phyloP scores from a whole-genome alignment of 75 land plant genomes.

The Gnetum montanum region DNA sequence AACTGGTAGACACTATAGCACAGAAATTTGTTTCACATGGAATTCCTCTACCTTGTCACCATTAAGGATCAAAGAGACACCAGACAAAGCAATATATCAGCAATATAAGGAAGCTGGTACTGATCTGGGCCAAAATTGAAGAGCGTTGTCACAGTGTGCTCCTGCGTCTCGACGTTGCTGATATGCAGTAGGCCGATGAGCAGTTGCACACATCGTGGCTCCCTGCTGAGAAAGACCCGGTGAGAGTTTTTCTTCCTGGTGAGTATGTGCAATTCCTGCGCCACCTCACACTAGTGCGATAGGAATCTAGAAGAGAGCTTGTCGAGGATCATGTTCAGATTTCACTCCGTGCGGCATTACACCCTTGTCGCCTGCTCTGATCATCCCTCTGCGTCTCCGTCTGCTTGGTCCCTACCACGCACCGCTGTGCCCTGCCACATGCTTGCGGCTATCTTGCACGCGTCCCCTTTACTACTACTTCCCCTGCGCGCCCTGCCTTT shows the following conservation, averaged over 20 bases:
- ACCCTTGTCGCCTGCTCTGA: too few relatives aligned
- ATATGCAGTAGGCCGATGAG: constrained; percentile 33
- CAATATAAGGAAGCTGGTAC: constrained; percentile 37
- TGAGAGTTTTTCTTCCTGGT: constrained; percentile 53
- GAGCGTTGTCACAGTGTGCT: constrained; percentile 63
- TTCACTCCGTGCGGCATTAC: constrained; percentile 30
- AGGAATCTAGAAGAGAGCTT: constrained; percentile 34
- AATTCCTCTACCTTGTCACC: constrained; percentile 17
- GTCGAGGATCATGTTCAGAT: constrained; percentile 36
- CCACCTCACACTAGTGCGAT: constrained; percentile 42
- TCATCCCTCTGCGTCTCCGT: too few relatives aligned
- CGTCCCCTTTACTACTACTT: too few relatives aligned
- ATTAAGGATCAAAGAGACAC: constrained; percentile 27
- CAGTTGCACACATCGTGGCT: constrained; percentile 35
- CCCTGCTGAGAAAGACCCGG: constrained; percentile 68
- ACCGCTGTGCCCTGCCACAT: constrained; percentile 6
- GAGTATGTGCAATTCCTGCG: constrained; percentile 52
- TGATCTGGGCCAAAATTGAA: constrained; percentile 53
- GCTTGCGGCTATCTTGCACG: too few relatives aligned
- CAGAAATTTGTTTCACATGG: constrained; percentile 29
- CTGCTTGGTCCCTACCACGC: constrained; percentile 4
- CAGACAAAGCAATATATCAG: constrained; percentile 40
- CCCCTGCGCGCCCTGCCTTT: too few relatives aligned
- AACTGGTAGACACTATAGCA: constrained; percentile 33
- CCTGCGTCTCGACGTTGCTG: constrained; percentile 36